Base-by-base conservation (phyloP, 148 eudicot genomes). In the Cornus florida region DNA sequence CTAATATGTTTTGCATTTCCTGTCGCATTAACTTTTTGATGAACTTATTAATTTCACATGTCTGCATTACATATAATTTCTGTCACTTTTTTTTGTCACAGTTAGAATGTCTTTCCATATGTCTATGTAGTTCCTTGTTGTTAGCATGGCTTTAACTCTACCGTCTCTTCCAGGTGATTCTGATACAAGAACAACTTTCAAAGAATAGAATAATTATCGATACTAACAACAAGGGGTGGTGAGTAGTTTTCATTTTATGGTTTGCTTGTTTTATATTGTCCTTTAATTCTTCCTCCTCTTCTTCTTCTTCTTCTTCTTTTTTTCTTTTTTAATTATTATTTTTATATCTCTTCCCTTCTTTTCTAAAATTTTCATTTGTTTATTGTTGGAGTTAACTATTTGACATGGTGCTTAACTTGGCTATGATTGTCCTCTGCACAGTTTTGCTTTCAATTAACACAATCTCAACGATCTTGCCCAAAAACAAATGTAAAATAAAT, bases 111-210 rank as follows among this genome's bases (percentile, higher is more conserved):
- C 59, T 23, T 43, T 48, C 28, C 56, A 24, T 57, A 53, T 5
- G 53, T 75, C 66, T 65, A 24, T 50, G n/a, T 16, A 24, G 32
- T 69, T 72, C 66, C 66, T 74, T 67, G 57, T 33, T 19, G n/a
- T 41, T 23, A 57, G 76, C 56, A 76, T 80, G 80, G 22, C 41
- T 50, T 23, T 74, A 43, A 73, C 56, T 79, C 23, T 60, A 10
- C 70, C 3, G 12, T 73, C 46, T 82, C 72, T 78, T 89, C 69
- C 87, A 95, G 98, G 98, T 95, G 84, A 90, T 96, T 81, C 67
- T 92, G 84, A 96, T 94, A 65, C 99, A 96, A 81, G 99, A 96
- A 80, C 99, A 96, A 83, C 95, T 96, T 77, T 96, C 99, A 41
- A 96, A 96, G 82, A 92, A 96, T 86, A 94, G 99, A 83, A 96